Conservation (phyloP, 345 rosid genomes). For the Cochlearia excelsa region DNA sequence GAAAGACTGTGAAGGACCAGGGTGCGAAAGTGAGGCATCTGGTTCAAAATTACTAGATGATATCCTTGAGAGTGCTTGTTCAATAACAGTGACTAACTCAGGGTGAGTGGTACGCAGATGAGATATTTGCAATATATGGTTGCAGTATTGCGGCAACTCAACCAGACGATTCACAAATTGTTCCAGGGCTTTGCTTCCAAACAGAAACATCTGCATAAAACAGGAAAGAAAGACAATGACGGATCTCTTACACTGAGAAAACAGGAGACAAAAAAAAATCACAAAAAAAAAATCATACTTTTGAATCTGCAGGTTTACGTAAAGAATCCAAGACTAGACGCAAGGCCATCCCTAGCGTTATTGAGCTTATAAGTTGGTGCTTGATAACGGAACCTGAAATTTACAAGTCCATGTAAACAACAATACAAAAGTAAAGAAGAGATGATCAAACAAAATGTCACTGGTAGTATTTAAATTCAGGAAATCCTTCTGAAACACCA, state of each 20-base stretch:
- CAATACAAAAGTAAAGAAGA: constrained; percentile 7
- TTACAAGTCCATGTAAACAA: constrained; percentile 8
- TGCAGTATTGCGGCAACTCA: constrained; percentile 99
- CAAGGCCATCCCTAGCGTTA: constrained; percentile 88
- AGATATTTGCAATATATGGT: constrained; percentile 95
- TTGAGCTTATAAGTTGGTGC: constrained; percentile 93
- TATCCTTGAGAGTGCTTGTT: constrained; percentile 75
- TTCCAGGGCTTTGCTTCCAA: constrained; percentile 94
- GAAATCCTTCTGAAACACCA: constrained; percentile 6
- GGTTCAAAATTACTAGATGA: constrained; percentile 75
- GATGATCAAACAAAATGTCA: constrained; percentile 9
- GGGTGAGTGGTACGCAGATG: constrained; percentile 79
- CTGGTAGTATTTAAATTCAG: constrained; percentile 7
- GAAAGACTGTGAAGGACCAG: constrained; percentile 45
- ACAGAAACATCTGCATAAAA: constrained; percentile 79
- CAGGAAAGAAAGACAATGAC: constrained; percentile 16
- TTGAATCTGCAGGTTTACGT: constrained; percentile 97
- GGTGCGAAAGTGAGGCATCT: constrained; percentile 55
- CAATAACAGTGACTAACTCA: constrained; percentile 86
- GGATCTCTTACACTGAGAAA: constrained; percentile 9
- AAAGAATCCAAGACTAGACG: constrained; percentile 93
- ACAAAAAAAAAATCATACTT: constrained; percentile 46
- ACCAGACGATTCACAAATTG: constrained; percentile 92
- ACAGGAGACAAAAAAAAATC: not conserved
- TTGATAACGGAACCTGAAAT: constrained; percentile 85